Percentiles rank a stretch among this genome's conserved stretches.
phyloP scores from a whole-genome alignment of 257 asterid genomes.

The Forsythia viridissima region DNA sequence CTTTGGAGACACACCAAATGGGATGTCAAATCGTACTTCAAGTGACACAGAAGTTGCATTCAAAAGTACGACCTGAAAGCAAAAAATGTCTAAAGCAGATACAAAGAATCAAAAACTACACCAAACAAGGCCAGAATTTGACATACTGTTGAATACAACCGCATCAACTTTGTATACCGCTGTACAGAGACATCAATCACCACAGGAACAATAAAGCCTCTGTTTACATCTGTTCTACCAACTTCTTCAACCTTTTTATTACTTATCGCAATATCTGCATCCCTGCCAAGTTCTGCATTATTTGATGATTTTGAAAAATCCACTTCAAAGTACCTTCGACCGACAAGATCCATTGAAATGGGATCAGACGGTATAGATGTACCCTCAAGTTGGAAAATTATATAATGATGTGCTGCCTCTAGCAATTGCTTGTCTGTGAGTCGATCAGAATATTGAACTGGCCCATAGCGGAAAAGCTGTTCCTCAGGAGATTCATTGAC shows the following conservation, averaged over 20 bases:
- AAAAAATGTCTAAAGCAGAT: slow-evolving; percentile 26
- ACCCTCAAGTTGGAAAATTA: slow-evolving; percentile 85
- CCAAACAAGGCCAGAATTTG: slow-evolving; percentile 15
- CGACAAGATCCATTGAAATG: slow-evolving; percentile 96
- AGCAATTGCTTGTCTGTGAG: slow-evolving; percentile 58
- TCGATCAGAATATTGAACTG: slow-evolving; percentile 65
- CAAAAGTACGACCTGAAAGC: slow-evolving; percentile 76
- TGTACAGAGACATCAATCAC: slow-evolving; percentile 94
- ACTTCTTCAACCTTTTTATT: slow-evolving; percentile 43
- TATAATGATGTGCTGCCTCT: slow-evolving; percentile 73
- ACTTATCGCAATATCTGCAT: slow-evolving; percentile 37
- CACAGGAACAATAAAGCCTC: slow-evolving; percentile 82
- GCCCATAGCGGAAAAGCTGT: slow-evolving; percentile 62
- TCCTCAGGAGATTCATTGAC: slow-evolving; percentile 74
- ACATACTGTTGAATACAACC: slow-evolving; percentile 85
- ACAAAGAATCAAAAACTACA: slow-evolving; percentile 23
- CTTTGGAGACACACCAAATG: slow-evolving; percentile 94
- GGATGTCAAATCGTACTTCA: slow-evolving; percentile 94
- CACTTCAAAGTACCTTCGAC: slow-evolving; percentile 87
- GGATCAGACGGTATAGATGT: slow-evolving; percentile 75
- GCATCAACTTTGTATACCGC: slow-evolving; percentile 75
- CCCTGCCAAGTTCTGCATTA: slow-evolving; percentile 45
- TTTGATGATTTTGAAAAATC: slow-evolving; percentile 73
- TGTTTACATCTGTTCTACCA: slow-evolving; percentile 39
- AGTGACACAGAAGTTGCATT: slow-evolving; percentile 79